A percentile compares a stretch with the other conserved stretches of the same genome.
Conservation (phyloP, 2,329 filamentous ascomycete genomes). For the Alternaria hordeiaustralica region DNA sequence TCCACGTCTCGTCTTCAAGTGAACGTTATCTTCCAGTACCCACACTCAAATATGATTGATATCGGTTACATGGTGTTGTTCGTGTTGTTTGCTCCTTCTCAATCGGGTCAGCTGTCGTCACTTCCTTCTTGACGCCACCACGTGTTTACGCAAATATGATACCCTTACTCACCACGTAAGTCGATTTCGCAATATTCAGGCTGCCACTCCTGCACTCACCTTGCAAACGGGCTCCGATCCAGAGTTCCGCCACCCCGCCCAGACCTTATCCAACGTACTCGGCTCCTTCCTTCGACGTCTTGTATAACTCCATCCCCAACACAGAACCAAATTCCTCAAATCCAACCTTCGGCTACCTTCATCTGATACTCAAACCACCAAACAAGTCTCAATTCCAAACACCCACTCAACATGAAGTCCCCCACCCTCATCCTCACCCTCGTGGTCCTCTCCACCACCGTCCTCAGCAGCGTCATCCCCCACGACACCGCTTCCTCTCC, state of each 20-base stretch:
- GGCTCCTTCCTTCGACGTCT: neutral
- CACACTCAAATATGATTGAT: rapidly evolving
- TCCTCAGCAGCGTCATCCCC: neutral
- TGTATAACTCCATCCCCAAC: neutral
- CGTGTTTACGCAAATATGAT: too few relatives aligned
- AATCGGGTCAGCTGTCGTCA: too few relatives aligned
- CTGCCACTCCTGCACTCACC: neutral
- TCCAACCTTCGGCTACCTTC: too few relatives aligned
- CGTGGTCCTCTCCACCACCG: neutral
- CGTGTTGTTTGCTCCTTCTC: too few relatives aligned
- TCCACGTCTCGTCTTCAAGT: too few relatives aligned
- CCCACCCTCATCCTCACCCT: neutral
- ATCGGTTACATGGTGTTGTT: too few relatives aligned
- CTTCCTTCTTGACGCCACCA: too few relatives aligned
- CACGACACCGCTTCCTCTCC: neutral
- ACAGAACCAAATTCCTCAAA: too few relatives aligned
- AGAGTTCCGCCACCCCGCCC: neutral
- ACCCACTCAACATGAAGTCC: neutral
- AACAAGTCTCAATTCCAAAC: too few relatives aligned
- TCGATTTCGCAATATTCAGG: neutral
- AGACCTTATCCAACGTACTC: neutral
- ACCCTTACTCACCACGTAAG: too few relatives aligned
- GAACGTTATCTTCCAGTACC: too few relatives aligned
- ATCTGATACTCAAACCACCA: too few relatives aligned
- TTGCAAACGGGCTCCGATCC: neutral